These are phyloP conservation scores for Nasturtium officinale DNA, from an alignment of 345 rosid genomes.

Conservation along the genomic window DNA sequence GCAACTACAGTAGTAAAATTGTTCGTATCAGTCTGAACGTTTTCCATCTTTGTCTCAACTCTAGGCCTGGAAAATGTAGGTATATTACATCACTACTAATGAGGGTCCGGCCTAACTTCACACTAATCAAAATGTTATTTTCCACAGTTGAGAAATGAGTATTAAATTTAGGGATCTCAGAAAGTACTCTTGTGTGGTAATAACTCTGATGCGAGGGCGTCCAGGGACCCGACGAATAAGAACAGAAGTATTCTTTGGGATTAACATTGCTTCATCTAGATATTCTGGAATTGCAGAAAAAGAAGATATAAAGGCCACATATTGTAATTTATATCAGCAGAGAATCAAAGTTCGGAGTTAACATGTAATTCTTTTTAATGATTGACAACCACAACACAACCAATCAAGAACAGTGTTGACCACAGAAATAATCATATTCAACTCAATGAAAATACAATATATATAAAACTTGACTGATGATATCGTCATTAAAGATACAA, in stretches of 20 bases:
- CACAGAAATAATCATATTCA: conserved; percentile 12
- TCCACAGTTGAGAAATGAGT: conserved; percentile 36
- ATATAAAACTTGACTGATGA: conserved; percentile 7
- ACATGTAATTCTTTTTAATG: background rate
- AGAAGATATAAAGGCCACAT: conserved; percentile 16
- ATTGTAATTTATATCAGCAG: background rate
- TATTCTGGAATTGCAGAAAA: conserved; percentile 84
- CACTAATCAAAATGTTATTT: no score
- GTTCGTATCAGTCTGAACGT: conserved; percentile 49
- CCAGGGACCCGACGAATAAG: conserved; percentile 97
- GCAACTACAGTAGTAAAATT: conserved; percentile 52
- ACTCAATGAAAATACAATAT: background rate
- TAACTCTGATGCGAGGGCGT: conserved; percentile 88
- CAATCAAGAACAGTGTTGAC: background rate
- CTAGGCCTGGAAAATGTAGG: conserved; percentile 58
- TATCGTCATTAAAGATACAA: background rate
- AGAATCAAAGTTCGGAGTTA: background rate
- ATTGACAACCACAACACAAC: conserved; percentile 10
- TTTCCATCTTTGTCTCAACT: conserved; percentile 58
- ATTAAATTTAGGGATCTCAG: conserved; percentile 39
- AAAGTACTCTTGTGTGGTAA: conserved; percentile 77
- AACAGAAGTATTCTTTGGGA: conserved; percentile 95
- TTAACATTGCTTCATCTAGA: conserved; percentile 88
- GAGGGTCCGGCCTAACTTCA: no score
- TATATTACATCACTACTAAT: conserved; percentile 16